Evolutionary conservation across 2,329 filamentous ascomycete species (phyloP), one percentile per base, ranked within the genome.

Genomic region (Cyphellophora attinorum): DNA sequence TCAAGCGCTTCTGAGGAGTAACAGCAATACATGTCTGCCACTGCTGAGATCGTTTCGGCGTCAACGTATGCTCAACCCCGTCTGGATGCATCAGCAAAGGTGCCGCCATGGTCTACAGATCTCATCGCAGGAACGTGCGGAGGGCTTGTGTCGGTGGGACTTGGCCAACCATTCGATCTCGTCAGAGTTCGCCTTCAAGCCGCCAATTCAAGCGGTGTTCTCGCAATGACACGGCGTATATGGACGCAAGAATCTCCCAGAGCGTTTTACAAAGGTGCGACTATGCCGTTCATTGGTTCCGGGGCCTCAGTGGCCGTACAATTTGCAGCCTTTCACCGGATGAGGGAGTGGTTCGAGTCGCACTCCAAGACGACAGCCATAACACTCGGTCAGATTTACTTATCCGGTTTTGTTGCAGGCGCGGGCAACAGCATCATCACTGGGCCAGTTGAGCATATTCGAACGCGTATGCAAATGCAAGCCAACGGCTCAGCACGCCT

Each of bases 381-480:
- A 6, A 25, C 31, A 8, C 31, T 25, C 13, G 17, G 30, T n/a
- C 31, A 32, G 14, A 23, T 19, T 15, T 43, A 40, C 15, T 8
- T 40, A n/a, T 14, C 21, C 27, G 38, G 40, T 3, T 34, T 34
- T 4, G 34, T 30, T 4, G 38, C 40, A 2, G 40, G 38, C 10
- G 14, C 35, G 14, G 34, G 34, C 8, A 40, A 43, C 32, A 40
- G 34, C 17, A 27, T 40, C 10, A 16, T 43, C 4, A 37, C 38
- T 11, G 27, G 34, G n/a, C 38, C 40, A 4, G 31, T 32, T 3
- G 34, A 42, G 15, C 40, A 40, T 31, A 40, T 43, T 27, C 27
- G 34, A 25, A 43, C 29, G 4, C 17, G 40, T 11, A 33, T 43
- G 13, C 40, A 43, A 19, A 29, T 40, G 11, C 40, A 43, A 19